A percentile compares a stretch with the other conserved stretches of the same genome.
Conservation (phyloP, 768 basidiomycete species). For the Collybia mongolica region DNA sequence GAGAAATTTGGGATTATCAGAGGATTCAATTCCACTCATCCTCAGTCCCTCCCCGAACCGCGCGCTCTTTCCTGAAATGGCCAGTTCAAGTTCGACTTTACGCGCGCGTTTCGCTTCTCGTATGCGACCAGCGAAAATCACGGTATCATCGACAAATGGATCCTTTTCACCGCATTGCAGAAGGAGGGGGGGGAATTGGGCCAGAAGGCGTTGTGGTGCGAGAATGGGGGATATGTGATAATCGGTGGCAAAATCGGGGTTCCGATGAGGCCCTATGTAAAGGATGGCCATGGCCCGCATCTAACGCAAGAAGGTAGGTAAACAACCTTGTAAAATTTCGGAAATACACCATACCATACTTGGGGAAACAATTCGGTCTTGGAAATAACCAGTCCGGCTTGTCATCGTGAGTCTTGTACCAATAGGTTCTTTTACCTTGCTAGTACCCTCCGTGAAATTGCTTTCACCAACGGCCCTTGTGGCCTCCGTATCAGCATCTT, state of each 20-base stretch:
- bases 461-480: constrained; percentile 30
- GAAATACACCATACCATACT: constrained; percentile 75
- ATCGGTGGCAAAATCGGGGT: constrained; percentile 93
- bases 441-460: constrained; percentile 19
- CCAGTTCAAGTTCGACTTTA: constrained; percentile 68
- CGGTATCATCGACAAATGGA: constrained; percentile 96
- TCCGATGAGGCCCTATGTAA: constrained; percentile 91
- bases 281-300: constrained; percentile 99
- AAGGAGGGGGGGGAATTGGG: constrained; percentile 90
- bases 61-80: constrained; percentile 59
- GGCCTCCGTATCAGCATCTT: constrained; percentile 48
- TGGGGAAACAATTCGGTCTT: constrained; percentile 90
- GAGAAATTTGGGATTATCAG: constrained; percentile 29
- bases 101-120: constrained; percentile 90
- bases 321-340: constrained; percentile 1
- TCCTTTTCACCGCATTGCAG: constrained; percentile 95
- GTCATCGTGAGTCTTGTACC: constrained; percentile 95
- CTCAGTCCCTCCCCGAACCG: constrained; percentile 61
- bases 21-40: constrained; percentile 48
- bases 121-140: constrained; percentile 94
- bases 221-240: constrained; percentile 96
- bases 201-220: constrained; percentile 78
- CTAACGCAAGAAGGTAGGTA: constrained; percentile 39
- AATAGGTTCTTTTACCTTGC: constrained; percentile 56
- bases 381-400: constrained; percentile 89